Evolutionary conservation across 2,329 filamentous ascomycete species (phyloP).

Genomic region (Trichoderma afroharzianum): DNA sequence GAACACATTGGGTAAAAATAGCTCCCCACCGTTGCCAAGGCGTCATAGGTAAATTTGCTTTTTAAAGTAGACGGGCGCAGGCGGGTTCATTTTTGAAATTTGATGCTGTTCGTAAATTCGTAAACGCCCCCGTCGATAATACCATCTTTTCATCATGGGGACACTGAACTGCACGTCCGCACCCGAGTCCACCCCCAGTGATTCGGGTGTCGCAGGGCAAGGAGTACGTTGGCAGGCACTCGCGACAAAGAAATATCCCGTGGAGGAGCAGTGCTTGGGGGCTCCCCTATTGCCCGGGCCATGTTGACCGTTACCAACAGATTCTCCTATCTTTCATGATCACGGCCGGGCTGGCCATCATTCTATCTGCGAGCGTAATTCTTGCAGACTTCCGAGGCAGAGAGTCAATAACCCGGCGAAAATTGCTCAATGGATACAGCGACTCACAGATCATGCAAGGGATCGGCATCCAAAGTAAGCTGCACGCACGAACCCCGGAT

Average conservation of each 20-base stretch:
- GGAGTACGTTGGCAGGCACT: slow-evolving; percentile 41
- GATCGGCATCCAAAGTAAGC: slow-evolving; percentile 59
- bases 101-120: neutral
- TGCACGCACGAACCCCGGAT: slow-evolving; percentile 1
- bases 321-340: slow-evolving; percentile 64
- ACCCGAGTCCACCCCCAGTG: slow-evolving; percentile 44
- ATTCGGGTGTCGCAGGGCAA: slow-evolving; percentile 56
- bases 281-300: neutral
- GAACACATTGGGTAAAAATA: neutral
- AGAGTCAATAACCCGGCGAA: slow-evolving; percentile 54
- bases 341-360: slow-evolving; percentile 55
- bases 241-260: neutral
- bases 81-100: neutral
- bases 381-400: slow-evolving; percentile 48
- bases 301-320: slow-evolving; percentile 29
- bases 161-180: slow-evolving; percentile 36
- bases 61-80: slow-evolving; percentile 2
- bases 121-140: neutral
- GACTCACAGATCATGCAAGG: slow-evolving; percentile 68
- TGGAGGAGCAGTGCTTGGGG: neutral
- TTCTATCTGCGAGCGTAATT: slow-evolving; percentile 54
- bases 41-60: slow-evolving; percentile 1
- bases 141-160: neutral
- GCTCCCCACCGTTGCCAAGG: slow-evolving; percentile 2
- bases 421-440: slow-evolving; percentile 61